Base-by-base conservation (phyloP, 2,329 filamentous ascomycete genomes). In the Rosellinia necatrix region DNA sequence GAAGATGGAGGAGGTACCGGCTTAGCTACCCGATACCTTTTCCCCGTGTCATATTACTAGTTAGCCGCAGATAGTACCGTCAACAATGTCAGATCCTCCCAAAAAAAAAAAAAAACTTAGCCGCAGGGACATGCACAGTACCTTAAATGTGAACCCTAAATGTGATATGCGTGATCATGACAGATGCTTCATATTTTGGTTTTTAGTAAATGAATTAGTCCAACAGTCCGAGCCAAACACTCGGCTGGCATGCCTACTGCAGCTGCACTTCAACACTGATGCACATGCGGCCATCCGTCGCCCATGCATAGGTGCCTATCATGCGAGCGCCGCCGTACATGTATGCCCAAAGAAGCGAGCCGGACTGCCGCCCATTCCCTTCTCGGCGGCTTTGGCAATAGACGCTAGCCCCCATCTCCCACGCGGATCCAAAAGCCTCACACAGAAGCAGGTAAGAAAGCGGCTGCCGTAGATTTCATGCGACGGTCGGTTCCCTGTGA, bases 1-100 rank as follows among this genome's bases (percentile, higher is more conserved):
- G 54, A 47, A 52, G 44, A 30, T 6, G 41, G 48, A 42, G 32
- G 30, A 37, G 49, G 47, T 25, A 56, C 47, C 37, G 56, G 54
- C 41, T 37, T 49, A 53, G 53, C 57, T 60, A 53, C 50, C 38
- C 57, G 50, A 58, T 53, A 27, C n/a, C 34, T 15, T 53, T 44
- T 44, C 37, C 27, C 52, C 49, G 55, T 47, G 53, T 60, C 54
- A 54, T 51, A 38, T 59, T 35, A 50, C 53, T 64, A 63, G 59
- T 44, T 62, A 56, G 57, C 49, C 22, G 38, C 27, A 53, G 43
- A 59, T 53, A 57, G 27, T 44, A 43, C 27, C 50, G 43, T 44
- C 54, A 48, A 57, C 21, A 49, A 52, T 34, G 30, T 21, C 32
- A 53, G 53, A 59, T 56, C 22, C 38, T 49, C 43, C 37, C n/a